Evolutionary conservation across 176 grass and related monocot species (phyloP).

Genomic region (Avena sativa): DNA sequence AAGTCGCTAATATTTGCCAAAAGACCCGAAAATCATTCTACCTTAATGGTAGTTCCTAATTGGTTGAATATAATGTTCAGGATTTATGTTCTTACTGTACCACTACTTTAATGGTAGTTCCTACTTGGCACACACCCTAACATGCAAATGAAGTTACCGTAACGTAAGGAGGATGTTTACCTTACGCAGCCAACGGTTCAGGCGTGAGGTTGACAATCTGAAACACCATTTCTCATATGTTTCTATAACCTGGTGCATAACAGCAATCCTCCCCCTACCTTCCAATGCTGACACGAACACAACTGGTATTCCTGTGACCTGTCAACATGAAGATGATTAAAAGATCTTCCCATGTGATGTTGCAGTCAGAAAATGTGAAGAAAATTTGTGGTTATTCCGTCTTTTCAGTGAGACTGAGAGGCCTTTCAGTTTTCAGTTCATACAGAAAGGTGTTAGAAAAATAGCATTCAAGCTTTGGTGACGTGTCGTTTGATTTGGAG

Average conservation of each 20-base stretch:
- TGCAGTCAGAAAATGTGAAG: conserved; percentile 6
- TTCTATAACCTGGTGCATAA: conserved; percentile 88
- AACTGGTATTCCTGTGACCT: conserved; percentile 92
- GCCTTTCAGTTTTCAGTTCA: neutral
- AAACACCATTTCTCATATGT: conserved; percentile 90
- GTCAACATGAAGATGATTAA: conserved; percentile 28
- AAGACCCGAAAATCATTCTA: neutral
- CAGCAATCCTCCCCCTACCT: conserved; percentile 68
- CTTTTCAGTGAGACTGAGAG: conserved; percentile 15
- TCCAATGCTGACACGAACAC: conserved; percentile 97
- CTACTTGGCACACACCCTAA: conserved; percentile 1
- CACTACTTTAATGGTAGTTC: conserved; percentile 3
- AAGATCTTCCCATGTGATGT: neutral
- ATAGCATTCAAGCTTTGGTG: neutral
- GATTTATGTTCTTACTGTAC: neutral
- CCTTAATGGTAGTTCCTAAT: conserved; percentile 12
- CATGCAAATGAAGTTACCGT: conserved; percentile 14
- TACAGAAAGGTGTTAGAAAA: neutral
- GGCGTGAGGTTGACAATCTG: conserved; percentile 81
- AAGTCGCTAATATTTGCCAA: neutral
- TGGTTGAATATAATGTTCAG: neutral
- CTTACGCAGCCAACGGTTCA: conserved; percentile 97
- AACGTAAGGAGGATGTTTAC: conserved; percentile 45
- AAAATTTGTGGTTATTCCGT: neutral
- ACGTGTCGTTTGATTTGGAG: neutral